Conservation (phyloP, 352 stramenopile species). For the Phytophthora cajani region DNA sequence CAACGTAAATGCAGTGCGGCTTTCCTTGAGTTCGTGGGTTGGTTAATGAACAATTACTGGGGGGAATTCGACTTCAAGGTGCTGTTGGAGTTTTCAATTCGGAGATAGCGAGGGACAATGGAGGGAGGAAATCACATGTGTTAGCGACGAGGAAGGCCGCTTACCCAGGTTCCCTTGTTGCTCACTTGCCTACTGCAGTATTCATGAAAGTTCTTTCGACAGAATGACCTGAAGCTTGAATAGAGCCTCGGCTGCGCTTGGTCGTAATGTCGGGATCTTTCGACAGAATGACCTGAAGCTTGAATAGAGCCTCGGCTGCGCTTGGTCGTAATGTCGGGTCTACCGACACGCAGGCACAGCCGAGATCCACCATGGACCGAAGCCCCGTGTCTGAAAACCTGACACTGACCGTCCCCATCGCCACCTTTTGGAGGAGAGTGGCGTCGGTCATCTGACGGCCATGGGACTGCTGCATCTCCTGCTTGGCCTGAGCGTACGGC, state of each 20-base stretch:
- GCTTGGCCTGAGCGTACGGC: slow-evolving; percentile 24
- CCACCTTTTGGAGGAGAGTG: slow-evolving; percentile 3
- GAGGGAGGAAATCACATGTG: too few relatives aligned
- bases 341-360: background rate
- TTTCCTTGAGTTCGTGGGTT: too few relatives aligned
- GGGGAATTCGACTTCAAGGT: too few relatives aligned
- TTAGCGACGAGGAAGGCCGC: background rate
- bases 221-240: too few relatives aligned
- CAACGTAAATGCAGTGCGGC: background rate
- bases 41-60: too few relatives aligned
- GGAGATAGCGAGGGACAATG: too few relatives aligned
- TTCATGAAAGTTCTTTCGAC: too few relatives aligned
- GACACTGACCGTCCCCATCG: slow-evolving; percentile 1
- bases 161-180: background rate
- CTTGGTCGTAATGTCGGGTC: background rate
- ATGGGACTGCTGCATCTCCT: slow-evolving; percentile 3
- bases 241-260: too few relatives aligned
- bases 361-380: background rate
- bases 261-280: background rate
- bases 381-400: background rate
- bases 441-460: slow-evolving; percentile 6
- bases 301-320: background rate
- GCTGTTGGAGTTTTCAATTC: too few relatives aligned
- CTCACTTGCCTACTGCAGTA: background rate
- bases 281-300: background rate